Conservation (phyloP, 345 rosid genomes). For the Nephelium lappaceum region DNA sequence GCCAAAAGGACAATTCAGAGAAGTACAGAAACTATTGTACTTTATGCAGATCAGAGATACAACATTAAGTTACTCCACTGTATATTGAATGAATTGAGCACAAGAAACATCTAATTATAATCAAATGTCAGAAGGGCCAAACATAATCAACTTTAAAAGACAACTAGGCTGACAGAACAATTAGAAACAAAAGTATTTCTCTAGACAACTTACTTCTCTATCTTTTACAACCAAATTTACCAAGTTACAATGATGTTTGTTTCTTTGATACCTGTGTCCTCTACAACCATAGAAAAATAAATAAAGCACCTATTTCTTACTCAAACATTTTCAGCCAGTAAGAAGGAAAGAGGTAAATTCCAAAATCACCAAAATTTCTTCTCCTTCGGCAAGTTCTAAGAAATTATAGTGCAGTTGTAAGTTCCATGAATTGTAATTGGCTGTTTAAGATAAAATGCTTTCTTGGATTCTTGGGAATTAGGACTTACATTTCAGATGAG, state of each 20-base stretch:
- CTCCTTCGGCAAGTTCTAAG: too few relatives aligned
- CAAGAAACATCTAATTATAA: background rate
- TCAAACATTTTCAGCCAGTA: background rate
- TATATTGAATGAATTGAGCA: background rate
- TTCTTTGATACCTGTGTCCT: background rate
- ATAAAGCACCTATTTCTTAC: background rate
- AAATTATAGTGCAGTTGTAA: too few relatives aligned
- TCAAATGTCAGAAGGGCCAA: background rate
- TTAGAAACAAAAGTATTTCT: background rate
- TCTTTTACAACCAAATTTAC: background rate
- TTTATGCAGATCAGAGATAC: background rate
- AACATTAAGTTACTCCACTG: background rate
- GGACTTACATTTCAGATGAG: too few relatives aligned
- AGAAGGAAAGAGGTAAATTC: background rate
- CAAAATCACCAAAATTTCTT: background rate
- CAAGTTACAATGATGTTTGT: background rate
- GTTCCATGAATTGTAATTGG: too few relatives aligned
- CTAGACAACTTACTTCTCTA: background rate
- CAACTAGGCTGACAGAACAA: too few relatives aligned
- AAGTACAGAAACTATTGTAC: constrained; percentile 11
- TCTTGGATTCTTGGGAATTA: too few relatives aligned
- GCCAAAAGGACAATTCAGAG: constrained; percentile 21
- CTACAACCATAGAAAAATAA: background rate
- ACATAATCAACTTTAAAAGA: background rate
- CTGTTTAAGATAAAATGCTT: too few relatives aligned